Evolutionary conservation across 2,329 filamentous ascomycete species (phyloP).

Genomic region (Pseudopithomyces maydicus): DNA sequence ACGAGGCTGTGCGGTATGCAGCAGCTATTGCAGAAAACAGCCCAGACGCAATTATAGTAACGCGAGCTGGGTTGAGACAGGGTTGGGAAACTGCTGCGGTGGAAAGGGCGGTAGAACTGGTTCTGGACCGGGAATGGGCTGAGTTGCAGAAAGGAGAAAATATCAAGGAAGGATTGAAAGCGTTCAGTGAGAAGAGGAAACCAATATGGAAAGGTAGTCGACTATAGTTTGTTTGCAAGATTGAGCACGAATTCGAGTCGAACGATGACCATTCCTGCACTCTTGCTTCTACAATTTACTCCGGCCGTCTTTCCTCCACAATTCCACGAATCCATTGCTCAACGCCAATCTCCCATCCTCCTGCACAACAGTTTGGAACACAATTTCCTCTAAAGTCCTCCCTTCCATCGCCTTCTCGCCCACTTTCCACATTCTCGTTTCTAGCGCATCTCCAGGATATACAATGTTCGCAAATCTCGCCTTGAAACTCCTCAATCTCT

Average conservation of each 20-base stretch:
- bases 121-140: slow-evolving; percentile 37
- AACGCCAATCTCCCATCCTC: slow-evolving; percentile 47
- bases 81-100: slow-evolving; percentile 29
- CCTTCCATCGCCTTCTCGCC: slow-evolving; percentile 34
- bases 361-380: slow-evolving; percentile 50
- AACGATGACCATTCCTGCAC: neutral
- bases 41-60: slow-evolving; percentile 30
- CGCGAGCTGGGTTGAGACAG: slow-evolving; percentile 23
- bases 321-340: slow-evolving; percentile 15
- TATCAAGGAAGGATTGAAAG: slow-evolving; percentile 32
- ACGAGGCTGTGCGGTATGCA: slow-evolving; percentile 25
- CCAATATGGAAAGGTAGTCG: slow-evolving; percentile 24
- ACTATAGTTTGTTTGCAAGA: no score
- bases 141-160: slow-evolving; percentile 55
- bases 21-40: slow-evolving; percentile 26
- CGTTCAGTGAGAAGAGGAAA: slow-evolving; percentile 43
- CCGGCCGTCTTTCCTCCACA: slow-evolving; percentile 4
- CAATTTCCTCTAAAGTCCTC: slow-evolving; percentile 40
- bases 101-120: slow-evolving; percentile 22
- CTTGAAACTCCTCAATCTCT: slow-evolving; percentile 49
- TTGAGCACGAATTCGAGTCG: no score
- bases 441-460: slow-evolving; percentile 53
- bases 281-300: slow-evolving; percentile 6
- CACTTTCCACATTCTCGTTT: slow-evolving; percentile 52
- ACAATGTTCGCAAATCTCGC: slow-evolving; percentile 55